A percentile compares a stretch with the other conserved stretches of the same genome.
phyloP scores from a whole-genome alignment of 768 basidiomycete genomes.

The Mycena rebaudengoi region DNA sequence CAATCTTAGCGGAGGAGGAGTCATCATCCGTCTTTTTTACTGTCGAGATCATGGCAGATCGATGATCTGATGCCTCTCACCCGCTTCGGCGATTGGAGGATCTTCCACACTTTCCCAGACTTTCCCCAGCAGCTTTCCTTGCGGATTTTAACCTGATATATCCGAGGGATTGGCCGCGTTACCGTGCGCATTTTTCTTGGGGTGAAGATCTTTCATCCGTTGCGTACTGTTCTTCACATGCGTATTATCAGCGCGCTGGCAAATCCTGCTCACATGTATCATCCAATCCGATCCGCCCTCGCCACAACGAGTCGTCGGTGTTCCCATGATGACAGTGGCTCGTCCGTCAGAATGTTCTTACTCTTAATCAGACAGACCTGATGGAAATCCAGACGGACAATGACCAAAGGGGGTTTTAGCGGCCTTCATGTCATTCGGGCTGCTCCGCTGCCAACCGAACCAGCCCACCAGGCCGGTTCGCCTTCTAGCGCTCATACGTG shows the following conservation, averaged over 20 bases:
- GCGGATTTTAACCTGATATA: too few species aligned
- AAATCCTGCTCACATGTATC: conserved; percentile 6
- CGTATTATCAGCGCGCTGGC: not conserved
- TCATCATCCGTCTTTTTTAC: too few species aligned
- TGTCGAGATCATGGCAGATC: too few species aligned
- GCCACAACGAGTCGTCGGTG: not conserved
- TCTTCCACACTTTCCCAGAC: too few species aligned
- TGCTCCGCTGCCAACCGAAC: conserved; percentile 3
- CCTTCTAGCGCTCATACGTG: not conserved
- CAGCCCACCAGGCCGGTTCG: not conserved
- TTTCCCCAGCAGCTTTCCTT: too few species aligned
- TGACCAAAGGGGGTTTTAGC: conserved; percentile 14
- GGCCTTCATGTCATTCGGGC: not conserved
- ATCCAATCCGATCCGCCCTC: too few species aligned
- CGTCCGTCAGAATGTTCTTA: not conserved
- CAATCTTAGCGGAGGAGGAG: too few species aligned
- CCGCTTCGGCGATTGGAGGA: too few species aligned
- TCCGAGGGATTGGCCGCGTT: too few species aligned
- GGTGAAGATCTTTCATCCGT: too few species aligned
- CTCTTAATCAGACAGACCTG: conserved; percentile 24
- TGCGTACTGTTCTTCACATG: conserved; percentile 7
- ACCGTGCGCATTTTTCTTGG: too few species aligned
- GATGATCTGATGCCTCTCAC: too few species aligned
- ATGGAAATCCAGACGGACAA: conserved; percentile 24
- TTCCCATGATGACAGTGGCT: conserved; percentile 9